A percentile compares a stretch with the other conserved stretches of the same genome.
Evolutionary conservation across 352 stramenopile species (phyloP).

Genomic region (Phytophthora colocasiae): DNA sequence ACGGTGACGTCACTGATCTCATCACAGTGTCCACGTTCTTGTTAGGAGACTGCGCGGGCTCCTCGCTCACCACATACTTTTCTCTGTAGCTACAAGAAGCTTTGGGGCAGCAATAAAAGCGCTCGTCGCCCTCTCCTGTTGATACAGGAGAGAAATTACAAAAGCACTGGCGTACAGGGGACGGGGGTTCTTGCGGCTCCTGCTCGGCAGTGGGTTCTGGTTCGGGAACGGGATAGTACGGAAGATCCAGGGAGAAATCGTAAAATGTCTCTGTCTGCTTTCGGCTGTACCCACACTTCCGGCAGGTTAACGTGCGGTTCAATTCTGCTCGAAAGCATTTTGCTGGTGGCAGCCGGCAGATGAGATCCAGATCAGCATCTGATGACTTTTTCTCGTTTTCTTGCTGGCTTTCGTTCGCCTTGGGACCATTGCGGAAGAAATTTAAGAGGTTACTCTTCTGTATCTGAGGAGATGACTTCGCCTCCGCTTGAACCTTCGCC

Average conservation of each 20-base stretch:
- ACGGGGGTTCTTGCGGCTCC: constrained; percentile 41
- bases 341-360: constrained; percentile 66
- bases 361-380: constrained; percentile 46
- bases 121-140: constrained; percentile 40
- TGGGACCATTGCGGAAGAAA: constrained; percentile 60
- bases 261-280: constrained; percentile 86
- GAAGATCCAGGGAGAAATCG: constrained; percentile 88
- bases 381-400: constrained; percentile 23
- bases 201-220: constrained; percentile 37
- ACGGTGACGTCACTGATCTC: constrained; percentile 14
- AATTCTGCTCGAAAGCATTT: constrained; percentile 85
- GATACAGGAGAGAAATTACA: constrained; percentile 55
- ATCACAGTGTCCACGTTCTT: constrained; percentile 11
- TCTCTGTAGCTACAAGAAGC: constrained; percentile 71
- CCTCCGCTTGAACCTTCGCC: constrained; percentile 41
- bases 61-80: constrained; percentile 28
- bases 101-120: constrained; percentile 68
- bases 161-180: constrained; percentile 58
- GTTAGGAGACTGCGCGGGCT: constrained; percentile 13
- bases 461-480: constrained; percentile 30
- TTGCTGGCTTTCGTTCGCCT: constrained; percentile 9
- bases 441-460: constrained; percentile 59
- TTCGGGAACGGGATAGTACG: constrained; percentile 40
- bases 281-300: constrained; percentile 77
- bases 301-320: constrained; percentile 79